Percentiles rank a stretch among this genome's conserved stretches.
Conservation (phyloP, 345 rosid species). For the Reutealis trisperma region DNA sequence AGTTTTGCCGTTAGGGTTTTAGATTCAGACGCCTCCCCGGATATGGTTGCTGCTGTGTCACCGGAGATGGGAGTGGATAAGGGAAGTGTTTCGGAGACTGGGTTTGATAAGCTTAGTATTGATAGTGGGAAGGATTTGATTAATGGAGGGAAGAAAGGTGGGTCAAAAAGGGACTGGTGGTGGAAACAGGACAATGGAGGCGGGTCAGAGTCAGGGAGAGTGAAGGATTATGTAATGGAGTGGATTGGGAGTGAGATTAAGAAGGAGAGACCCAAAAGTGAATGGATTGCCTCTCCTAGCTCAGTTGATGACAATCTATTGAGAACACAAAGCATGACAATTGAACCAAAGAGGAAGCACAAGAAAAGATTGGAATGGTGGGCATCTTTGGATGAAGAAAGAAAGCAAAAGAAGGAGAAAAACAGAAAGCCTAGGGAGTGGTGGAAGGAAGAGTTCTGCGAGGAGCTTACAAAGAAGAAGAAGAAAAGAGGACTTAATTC, state of each 20-base stretch:
- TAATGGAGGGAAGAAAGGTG: conserved; percentile 14
- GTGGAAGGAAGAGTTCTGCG: conserved; percentile 91
- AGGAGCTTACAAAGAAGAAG: conserved; percentile 62
- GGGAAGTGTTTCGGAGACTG: conserved; percentile 50
- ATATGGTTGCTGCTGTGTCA: conserved; percentile 29
- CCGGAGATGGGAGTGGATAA: conserved; percentile 48
- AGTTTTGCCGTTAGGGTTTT: conserved; percentile 44
- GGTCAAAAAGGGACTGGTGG: conserved; percentile 32
- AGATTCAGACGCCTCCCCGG: conserved; percentile 47
- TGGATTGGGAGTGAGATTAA: conserved; percentile 82
- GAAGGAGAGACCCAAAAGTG: conserved; percentile 58
- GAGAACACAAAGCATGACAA: conserved; percentile 26
- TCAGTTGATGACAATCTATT: conserved; percentile 31
- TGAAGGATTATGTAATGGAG: conserved; percentile 78
- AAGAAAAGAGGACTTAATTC: conserved; percentile 46
- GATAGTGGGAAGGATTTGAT: conserved; percentile 16
- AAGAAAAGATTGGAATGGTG: conserved; percentile 34
- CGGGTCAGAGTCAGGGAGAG: conserved; percentile 60
- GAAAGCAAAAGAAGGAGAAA: conserved; percentile 45
- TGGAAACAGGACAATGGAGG: conserved; percentile 50
- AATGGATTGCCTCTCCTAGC: conserved; percentile 45
- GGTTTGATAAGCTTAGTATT: conserved; percentile 24
- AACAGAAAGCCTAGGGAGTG: conserved; percentile 72
- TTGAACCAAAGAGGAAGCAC: conserved; percentile 43
- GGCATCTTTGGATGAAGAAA: conserved; percentile 32